Evolutionary conservation across 352 stramenopile species (phyloP).

Genomic region (Globisporangium cederbergense): DNA sequence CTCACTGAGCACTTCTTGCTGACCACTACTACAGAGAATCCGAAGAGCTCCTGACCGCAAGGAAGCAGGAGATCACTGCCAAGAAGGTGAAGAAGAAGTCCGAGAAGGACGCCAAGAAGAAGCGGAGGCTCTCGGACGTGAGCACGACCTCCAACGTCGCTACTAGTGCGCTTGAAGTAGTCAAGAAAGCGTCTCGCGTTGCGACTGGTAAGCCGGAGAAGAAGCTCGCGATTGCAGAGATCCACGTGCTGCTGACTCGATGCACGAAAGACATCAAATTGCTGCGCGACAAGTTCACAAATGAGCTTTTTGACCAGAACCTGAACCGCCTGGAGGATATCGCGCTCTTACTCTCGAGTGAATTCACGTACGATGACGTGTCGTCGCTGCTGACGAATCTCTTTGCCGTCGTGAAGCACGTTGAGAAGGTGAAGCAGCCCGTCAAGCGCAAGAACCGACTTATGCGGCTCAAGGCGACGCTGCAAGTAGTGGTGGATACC

Average conservation of each 20-base stretch:
- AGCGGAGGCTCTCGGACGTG: constrained; percentile 18
- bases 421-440: constrained; percentile 32
- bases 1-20: background rate
- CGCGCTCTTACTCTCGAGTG: constrained; percentile 37
- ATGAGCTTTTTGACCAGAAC: constrained; percentile 34
- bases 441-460: constrained; percentile 43
- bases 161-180: background rate
- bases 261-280: constrained; percentile 29
- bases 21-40: constrained; percentile 4
- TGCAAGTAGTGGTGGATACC: constrained; percentile 30
- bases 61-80: constrained; percentile 17
- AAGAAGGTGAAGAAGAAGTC: constrained; percentile 22
- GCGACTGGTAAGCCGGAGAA: background rate
- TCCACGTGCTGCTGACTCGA: constrained; percentile 17
- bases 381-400: constrained; percentile 31
- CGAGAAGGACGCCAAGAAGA: constrained; percentile 20
- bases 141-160: background rate
- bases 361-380: constrained; percentile 33
- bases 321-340: constrained; percentile 45
- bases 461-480: constrained; percentile 42
- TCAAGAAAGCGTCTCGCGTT: background rate
- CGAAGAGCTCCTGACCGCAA: constrained; percentile 8
- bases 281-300: constrained; percentile 38
- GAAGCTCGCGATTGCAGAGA: background rate
- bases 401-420: constrained; percentile 39